These are phyloP conservation scores for Arthrobotrys entomopaga DNA, from an alignment of 2,329 filamentous ascomycete genomes.

Conservation along the genomic window DNA sequence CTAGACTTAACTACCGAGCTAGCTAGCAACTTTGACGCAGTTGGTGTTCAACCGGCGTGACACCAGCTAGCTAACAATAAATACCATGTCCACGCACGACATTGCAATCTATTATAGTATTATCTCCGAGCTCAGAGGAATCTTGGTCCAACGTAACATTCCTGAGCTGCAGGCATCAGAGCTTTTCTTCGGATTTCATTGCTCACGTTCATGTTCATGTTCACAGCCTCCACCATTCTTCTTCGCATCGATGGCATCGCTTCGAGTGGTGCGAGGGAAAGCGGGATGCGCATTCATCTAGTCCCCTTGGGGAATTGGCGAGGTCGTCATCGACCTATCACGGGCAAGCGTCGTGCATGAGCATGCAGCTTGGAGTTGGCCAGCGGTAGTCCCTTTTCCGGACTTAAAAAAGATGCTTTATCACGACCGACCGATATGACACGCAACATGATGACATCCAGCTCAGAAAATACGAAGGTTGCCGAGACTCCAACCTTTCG, in stretches of 20 bases:
- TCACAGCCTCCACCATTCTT: conserved; percentile 52
- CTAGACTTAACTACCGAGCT: conserved; percentile 2
- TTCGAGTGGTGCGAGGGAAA: conserved; percentile 9
- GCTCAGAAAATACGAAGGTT: no score
- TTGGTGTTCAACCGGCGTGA: no score
- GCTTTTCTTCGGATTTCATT: conserved; percentile 19
- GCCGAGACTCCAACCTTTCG: no score
- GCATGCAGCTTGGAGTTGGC: no score
- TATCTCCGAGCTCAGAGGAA: conserved; percentile 37
- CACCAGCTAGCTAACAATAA: conserved; percentile 5
- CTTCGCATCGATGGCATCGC: conserved; percentile 14
- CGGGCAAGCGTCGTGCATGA: neutral
- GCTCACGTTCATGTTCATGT: neutral
- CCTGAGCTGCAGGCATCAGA: conserved; percentile 14
- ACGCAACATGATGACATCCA: no score
- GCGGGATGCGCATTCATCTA: neutral
- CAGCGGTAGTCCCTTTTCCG: conserved; percentile 23
- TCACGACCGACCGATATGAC: no score
- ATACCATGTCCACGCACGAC: conserved; percentile 5
- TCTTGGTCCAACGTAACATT: no score
- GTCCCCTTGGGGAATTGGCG: no score
- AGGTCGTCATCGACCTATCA: conserved; percentile 20
- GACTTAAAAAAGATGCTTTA: conserved; percentile 11
- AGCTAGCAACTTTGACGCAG: conserved; percentile 15
- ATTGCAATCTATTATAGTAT: neutral